Evolutionary conservation across 176 grass and related monocot species (phyloP), one percentile per base, ranked within the genome.

Genomic region (Hyparrhenia diplandra): DNA sequence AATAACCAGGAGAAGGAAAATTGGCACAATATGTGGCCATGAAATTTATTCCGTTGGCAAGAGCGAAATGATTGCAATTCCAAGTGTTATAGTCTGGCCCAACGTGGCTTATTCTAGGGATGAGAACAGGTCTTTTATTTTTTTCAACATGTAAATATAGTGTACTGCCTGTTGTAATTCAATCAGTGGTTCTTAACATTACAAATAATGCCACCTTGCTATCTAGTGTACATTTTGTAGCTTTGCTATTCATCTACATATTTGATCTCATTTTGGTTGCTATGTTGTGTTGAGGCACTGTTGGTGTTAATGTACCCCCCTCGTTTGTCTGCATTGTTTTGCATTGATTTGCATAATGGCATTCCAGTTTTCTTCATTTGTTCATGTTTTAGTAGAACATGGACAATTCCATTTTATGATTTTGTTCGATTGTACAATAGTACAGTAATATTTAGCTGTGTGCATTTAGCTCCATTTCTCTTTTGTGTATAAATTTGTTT

Each of bases 51-150:
- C 86, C 11, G 68, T 99, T 35, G 79, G 71, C 83, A 99, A 94
- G 82, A 96, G 88, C 4, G 91, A 93, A 86, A 81, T 99, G 83
- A 96, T 96, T 8, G 40, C 87, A 73, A 62, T 99, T 85, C 91
- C 97, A 88, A 87, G 93, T 84, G 87, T 88, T 79, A 85, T 87
- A 80, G 88, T 96, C 69, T 92, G 79, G 83, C 87, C 87, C 62
- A 88, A 90, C 79, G 84, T 95, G 93, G 90, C 89, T 73, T 92
- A 93, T 91, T 99, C 90, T 91, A 99, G 94, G 87, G 97, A 99
- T 93, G 97, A 99, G 86, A 99, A 99, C 93, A 99, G 97, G 97
- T 99, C 90, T 86, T 99, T 86, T 85, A 61, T 91, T 90, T 81
- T 81, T 88, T 92, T 91, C 74, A 83, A 73, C 72, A 75, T 88